A percentile compares a stretch with the other conserved stretches of the same genome.
Evolutionary conservation across 108 stramenopile genomes (phyloP).

Genomic region (Discostella stelligeroides): DNA sequence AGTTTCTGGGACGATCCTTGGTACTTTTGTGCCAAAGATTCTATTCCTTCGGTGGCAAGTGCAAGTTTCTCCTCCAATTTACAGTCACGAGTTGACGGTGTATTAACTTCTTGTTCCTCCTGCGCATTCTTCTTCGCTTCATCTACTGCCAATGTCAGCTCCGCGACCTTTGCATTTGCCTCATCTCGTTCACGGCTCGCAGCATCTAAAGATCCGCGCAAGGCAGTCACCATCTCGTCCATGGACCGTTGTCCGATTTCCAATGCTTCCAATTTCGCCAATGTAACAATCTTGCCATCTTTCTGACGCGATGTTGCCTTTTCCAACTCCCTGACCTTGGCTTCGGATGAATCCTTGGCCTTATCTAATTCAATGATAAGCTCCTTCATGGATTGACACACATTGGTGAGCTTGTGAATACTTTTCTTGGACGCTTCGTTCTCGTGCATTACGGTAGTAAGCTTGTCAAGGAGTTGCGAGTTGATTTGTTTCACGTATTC

Average conservation of each 20-base stretch:
- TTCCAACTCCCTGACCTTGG: background rate
- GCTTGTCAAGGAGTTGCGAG: background rate
- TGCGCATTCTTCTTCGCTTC: background rate
- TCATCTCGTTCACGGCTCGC: background rate
- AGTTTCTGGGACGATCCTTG: background rate
- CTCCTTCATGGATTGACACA: background rate
- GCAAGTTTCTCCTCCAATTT: background rate
- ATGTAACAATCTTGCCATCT: background rate
- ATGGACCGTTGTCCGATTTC: background rate
- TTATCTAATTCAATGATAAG: background rate
- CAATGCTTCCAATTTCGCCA: conserved; percentile 1
- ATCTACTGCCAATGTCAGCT: background rate
- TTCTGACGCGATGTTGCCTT: background rate
- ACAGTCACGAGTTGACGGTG: too few species aligned
- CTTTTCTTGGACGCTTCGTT: background rate
- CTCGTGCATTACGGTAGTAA: background rate
- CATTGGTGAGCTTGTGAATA: background rate
- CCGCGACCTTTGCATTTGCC: too few species aligned
- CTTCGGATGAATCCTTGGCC: background rate
- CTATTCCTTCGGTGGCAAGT: background rate
- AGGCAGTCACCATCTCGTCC: background rate
- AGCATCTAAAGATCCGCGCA: background rate
- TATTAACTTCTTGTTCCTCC: too few species aligned
- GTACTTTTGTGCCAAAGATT: background rate
- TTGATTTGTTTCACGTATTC: background rate